Conservation (phyloP, 202 grass and related monocot genomes). For the Dendrocalamus latiflorus region DNA sequence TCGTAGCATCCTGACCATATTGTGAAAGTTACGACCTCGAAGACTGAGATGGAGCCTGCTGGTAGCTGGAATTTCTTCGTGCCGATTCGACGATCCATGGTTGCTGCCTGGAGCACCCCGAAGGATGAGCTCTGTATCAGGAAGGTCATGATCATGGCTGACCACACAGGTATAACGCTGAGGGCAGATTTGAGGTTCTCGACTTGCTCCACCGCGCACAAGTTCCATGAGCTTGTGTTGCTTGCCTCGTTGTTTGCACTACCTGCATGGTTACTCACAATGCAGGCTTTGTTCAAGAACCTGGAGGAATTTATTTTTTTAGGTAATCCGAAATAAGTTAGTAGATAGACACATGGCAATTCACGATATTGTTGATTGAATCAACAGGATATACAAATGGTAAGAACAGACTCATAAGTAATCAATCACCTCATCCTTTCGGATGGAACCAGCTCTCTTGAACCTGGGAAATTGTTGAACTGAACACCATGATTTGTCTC, state of each 20-base stretch:
- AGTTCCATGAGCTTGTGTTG: neutral
- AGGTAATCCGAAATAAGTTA: neutral
- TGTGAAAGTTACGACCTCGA: constrained; percentile 22
- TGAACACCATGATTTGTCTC: neutral
- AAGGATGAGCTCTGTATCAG: constrained; percentile 29
- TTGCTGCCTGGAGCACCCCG: constrained; percentile 26
- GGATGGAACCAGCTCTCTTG: neutral
- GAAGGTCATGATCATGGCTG: constrained; percentile 16
- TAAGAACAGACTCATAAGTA: neutral
- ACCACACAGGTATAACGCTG: constrained; percentile 42
- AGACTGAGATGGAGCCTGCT: constrained; percentile 28
- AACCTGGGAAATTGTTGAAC: neutral
- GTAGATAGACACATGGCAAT: no score
- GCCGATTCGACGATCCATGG: constrained; percentile 28
- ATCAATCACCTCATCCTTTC: constrained; percentile 29
- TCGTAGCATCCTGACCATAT: constrained; percentile 31
- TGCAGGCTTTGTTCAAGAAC: constrained; percentile 48
- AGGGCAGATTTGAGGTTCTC: constrained; percentile 37
- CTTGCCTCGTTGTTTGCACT: neutral
- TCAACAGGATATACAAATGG: neutral
- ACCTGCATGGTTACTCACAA: neutral
- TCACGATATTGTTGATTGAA: neutral
- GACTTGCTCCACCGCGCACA: constrained; percentile 44
- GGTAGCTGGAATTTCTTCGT: constrained; percentile 12
- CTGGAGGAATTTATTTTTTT: neutral